Base-by-base conservation (phyloP, 2,329 filamentous ascomycete genomes). In the Lizonia empirigonia region DNA sequence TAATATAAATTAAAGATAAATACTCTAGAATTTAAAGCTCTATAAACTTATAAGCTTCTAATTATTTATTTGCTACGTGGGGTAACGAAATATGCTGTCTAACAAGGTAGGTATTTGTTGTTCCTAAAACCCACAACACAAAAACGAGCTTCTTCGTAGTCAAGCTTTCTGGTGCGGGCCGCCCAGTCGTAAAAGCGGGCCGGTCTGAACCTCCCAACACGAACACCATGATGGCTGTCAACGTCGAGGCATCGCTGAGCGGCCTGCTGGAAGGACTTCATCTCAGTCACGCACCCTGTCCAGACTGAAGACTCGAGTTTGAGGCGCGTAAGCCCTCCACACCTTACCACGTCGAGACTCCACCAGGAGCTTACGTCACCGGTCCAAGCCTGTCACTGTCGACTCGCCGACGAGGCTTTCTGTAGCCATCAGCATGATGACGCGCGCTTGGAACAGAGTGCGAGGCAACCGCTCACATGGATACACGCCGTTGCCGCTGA, bases 401-500 rank as follows among this genome's bases (percentile, higher is more conserved):
- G 8, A 20, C 24, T 27, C 24, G 24, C 13, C 24, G 26, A 3
- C 26, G 5, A 15, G 15, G 23, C 23, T 40, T 19, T 33, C 5
- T 6, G 34, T n/a, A 35, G n/a, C 26, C 15, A 38, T 18, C 42
- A 47, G 33, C 29, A 63, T 57, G 47, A 69, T 70, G 60, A 44
- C 60, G 26, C 54, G 50, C 20, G 50, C 62, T n/a, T 73, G 65
- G 68, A 64, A 67, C 36, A 62, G 68, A 39, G 52, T 68, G 50
- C 63, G 63, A 37, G 64, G 60, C 20, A 41, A 27, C 10, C 64
- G 60, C 40, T 36, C 58, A 9, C 64, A 61, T 46, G 52, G 55
- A 1, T 73, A 73, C 37, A 44, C 55, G 7, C 56, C 57, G 13
- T 58, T 73, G 18, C 69, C 70, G n/a, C 29, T 68, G 49, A 60